A percentile compares a stretch with the other conserved stretches of the same genome.
Conservation (phyloP, 495 filamentous ascomycete species). For the Podospora comata region DNA sequence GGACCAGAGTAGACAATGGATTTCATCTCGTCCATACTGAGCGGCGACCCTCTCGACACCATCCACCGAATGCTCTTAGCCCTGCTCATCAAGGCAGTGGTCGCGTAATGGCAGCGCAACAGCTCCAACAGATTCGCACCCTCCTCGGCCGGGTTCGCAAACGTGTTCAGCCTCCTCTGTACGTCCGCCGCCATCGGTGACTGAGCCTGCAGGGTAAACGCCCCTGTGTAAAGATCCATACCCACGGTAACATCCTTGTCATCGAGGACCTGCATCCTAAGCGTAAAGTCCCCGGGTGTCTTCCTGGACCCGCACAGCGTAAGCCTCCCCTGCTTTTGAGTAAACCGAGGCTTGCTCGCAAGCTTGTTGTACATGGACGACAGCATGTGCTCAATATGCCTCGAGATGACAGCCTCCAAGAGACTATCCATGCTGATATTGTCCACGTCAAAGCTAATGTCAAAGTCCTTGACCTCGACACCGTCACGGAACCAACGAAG, state of each 20-base stretch:
- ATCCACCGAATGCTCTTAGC: constrained; percentile 62
- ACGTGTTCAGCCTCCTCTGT: constrained; percentile 53
- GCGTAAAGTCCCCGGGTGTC: constrained; percentile 61
- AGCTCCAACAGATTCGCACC: constrained; percentile 50
- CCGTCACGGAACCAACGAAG: constrained; percentile 84
- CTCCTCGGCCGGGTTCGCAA: constrained; percentile 53
- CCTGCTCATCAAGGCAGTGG: constrained; percentile 61
- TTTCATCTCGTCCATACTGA: constrained; percentile 57
- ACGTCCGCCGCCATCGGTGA: constrained; percentile 37
- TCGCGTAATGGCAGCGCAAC: constrained; percentile 55
- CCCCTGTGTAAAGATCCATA: constrained; percentile 66
- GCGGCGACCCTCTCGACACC: constrained; percentile 46
- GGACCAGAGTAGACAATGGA: constrained; percentile 50
- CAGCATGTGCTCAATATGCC: constrained; percentile 68
- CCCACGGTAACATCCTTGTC: constrained; percentile 55
- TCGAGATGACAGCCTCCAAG: constrained; percentile 68
- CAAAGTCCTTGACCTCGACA: constrained; percentile 62
- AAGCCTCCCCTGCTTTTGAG: constrained; percentile 52
- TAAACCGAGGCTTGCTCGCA: constrained; percentile 54
- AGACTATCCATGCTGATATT: constrained; percentile 69
- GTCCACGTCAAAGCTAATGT: constrained; percentile 62
- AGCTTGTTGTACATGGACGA: constrained; percentile 58
- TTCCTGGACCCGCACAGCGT: constrained; percentile 50
- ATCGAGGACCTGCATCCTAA: constrained; percentile 65
- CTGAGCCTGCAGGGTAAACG: constrained; percentile 51